Conservation (phyloP, 2,329 filamentous ascomycete species). For the Monosporascus sp. region DNA sequence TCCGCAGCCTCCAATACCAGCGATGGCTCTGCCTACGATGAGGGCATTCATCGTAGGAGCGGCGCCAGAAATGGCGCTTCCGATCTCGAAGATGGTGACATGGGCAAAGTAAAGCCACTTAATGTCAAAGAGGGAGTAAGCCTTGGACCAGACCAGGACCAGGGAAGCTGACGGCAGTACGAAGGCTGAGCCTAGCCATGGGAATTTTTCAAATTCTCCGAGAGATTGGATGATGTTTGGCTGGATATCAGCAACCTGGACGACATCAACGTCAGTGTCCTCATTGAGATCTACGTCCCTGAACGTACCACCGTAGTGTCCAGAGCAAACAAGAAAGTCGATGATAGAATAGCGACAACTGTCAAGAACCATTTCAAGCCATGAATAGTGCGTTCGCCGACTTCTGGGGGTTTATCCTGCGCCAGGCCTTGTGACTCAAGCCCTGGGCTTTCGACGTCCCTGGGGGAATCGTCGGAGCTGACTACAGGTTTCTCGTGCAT, state of each 20-base stretch:
- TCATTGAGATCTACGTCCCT: no score
- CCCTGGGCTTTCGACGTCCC: no score
- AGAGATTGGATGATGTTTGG: constrained; percentile 2
- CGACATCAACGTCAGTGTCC: no score
- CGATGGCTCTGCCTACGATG: constrained; percentile 17
- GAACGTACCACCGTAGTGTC: constrained; percentile 5
- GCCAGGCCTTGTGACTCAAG: no score
- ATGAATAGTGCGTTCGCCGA: no score
- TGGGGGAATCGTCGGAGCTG: no score
- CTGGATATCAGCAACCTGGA: constrained; percentile 4
- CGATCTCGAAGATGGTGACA: constrained; percentile 2
- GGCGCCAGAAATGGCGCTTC: constrained; percentile 13
- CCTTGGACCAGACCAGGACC: constrained; percentile 2
- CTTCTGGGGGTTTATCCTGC: no score
- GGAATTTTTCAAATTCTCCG: background rate
- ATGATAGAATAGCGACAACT: constrained; percentile 1
- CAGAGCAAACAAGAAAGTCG: constrained; percentile 5
- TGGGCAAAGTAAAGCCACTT: constrained; percentile 7
- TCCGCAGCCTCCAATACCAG: constrained; percentile 10
- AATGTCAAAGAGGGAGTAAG: constrained; percentile 5
- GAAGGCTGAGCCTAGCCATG: background rate
- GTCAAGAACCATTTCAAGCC: no score
- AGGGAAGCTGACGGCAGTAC: background rate
- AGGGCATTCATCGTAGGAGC: constrained; percentile 13
- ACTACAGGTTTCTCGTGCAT: no score